A percentile compares a stretch with the other conserved stretches of the same genome.
phyloP scores from a whole-genome alignment of 805 yeast genomes.

The Brettanomyces nanus region DNA sequence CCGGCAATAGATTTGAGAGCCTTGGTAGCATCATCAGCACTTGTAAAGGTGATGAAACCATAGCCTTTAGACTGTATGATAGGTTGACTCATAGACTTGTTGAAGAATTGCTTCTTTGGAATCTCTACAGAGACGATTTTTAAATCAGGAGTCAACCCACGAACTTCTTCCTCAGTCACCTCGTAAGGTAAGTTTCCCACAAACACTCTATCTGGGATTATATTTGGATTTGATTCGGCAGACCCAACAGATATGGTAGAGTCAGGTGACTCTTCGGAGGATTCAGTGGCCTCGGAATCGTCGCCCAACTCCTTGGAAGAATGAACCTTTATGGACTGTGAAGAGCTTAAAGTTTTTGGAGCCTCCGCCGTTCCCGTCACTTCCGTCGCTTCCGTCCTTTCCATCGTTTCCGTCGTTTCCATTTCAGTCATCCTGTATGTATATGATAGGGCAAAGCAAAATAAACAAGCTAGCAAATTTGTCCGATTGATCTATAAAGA shows the following conservation, averaged over 20 bases:
- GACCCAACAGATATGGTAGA: too few species aligned
- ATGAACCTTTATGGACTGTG: background rate
- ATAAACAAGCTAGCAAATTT: too few species aligned
- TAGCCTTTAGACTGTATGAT: conserved; percentile 24
- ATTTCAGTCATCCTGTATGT: too few species aligned
- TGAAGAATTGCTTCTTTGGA: conserved; percentile 21
- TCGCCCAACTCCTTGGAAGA: background rate
- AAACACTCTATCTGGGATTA: conserved; percentile 37
- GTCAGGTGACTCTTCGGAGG: too few species aligned
- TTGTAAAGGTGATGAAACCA: conserved; percentile 50
- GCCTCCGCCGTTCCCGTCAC: too few species aligned
- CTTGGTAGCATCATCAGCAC: conserved; percentile 52
- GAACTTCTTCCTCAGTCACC: conserved; percentile 37
- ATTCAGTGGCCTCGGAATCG: too few species aligned
- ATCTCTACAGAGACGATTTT: conserved; percentile 26
- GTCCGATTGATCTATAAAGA: too few species aligned
- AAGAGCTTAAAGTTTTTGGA: too few species aligned
- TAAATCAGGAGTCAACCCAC: conserved; percentile 29
- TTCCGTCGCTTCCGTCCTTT: too few species aligned
- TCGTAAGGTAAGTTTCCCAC: conserved; percentile 38
- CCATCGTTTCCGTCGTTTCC: too few species aligned
- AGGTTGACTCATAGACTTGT: conserved; percentile 16
- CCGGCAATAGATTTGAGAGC: conserved; percentile 40
- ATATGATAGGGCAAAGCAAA: too few species aligned
- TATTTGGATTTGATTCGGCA: too few species aligned